Percentiles rank a stretch among this genome's conserved stretches.
Evolutionary conservation across 306 rosid genomes (phyloP).

Genomic region (Cyclanthera cordifolia): DNA sequence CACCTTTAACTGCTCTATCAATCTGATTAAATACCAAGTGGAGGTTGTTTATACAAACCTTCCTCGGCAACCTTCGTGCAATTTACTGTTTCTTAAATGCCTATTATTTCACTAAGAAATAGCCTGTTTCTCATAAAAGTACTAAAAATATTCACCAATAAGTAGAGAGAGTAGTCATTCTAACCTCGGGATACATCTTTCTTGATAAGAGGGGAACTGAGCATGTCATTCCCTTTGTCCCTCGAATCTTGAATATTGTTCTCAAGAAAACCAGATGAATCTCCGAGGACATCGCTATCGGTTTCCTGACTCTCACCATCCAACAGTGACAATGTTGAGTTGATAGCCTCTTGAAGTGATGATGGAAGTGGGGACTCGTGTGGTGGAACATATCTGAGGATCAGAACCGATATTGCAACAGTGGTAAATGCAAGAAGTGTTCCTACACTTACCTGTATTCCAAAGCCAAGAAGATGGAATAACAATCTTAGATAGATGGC

Average conservation of each 20-base stretch:
- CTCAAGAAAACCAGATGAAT: conserved; percentile 25
- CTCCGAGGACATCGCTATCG: conserved; percentile 10
- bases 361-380: conserved; percentile 51
- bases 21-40: neutral
- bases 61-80: neutral
- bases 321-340: conserved; percentile 26
- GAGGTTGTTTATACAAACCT: neutral
- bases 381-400: conserved; percentile 88
- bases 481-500: conserved; percentile 33
- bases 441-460: conserved; percentile 80
- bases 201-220: conserved; percentile 10
- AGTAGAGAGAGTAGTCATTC: neutral
- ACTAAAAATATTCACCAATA: neutral
- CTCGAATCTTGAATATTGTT: conserved; percentile 14
- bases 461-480: conserved; percentile 23
- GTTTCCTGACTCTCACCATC: conserved; percentile 25
- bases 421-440: conserved; percentile 79
- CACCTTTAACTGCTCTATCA: neutral
- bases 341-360: conserved; percentile 46
- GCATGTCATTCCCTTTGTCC: neutral
- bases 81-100: neutral
- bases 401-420: conserved; percentile 68
- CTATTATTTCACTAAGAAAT: neutral
- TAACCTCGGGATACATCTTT: neutral
- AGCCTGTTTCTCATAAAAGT: neutral